Base-by-base conservation (phyloP, 305 asterid genomes). In the Solanum hybrid region DNA sequence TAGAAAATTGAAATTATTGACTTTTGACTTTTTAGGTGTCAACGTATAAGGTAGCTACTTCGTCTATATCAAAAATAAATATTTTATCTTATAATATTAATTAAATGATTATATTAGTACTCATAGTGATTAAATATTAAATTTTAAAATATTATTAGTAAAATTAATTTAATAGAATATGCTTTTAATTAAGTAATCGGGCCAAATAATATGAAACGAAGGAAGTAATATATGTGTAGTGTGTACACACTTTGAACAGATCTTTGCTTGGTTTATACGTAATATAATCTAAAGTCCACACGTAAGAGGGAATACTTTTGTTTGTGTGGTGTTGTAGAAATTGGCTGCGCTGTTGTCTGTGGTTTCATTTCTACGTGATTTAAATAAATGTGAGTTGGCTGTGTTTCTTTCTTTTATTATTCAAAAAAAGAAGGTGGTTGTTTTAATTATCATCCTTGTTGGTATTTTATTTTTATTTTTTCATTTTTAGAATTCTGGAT, bases 181-280 rank as follows among this genome's bases (percentile, higher is more conserved):
- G 1, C 1, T 56, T 3, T 56, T 56, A 17, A 17, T 56, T 17
- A 51, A 51, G 7, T 51, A 51, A 5, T 51, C n/a, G 0, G 2
- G 0, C 2, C 10, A 56, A 56, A 17, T 56, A 56, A 17, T 56
- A 56, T 17, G 10, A 2, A 56, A 17, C 10, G 2, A 56, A 51
- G 10, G 1, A 1, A 16, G 4, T 17, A 7, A 56, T 51, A 1
- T 6, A 56, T 51, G 66, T 51, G n/a, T 46, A 11, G n/a, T n/a
- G n/a, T n/a, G n/a, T n/a, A n/a, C 27, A n/a, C 34, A 1, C 14
- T 66, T 51, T 72, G 24, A 71, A 82, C 7, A 34, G 77, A 69
- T 40, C 26, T 85, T 88, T 87, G 22, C 91, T 90, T 91, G 91
- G 82, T 79, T 88, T 51, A 88, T 79, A 92, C 93, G 93, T 42